Percentiles rank a stretch among this genome's conserved stretches.
phyloP scores from a whole-genome alignment of 2,329 filamentous ascomycete species.

The Tolypocladium paradoxum region DNA sequence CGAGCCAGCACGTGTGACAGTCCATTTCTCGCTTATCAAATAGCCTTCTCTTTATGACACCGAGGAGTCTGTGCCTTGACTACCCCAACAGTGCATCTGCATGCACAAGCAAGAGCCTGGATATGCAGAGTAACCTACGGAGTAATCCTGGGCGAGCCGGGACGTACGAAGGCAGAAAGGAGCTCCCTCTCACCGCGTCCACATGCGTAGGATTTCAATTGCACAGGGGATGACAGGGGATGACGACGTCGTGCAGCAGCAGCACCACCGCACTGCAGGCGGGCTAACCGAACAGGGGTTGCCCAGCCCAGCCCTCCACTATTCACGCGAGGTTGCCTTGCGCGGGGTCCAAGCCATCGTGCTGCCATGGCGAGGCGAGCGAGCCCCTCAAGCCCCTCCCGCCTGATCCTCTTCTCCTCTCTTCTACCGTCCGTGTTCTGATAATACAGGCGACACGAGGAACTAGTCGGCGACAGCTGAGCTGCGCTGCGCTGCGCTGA shows the following conservation, averaged over 20 bases:
- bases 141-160: background rate
- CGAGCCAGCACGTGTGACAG: background rate
- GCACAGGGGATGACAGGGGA: too few species aligned
- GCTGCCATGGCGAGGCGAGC: background rate
- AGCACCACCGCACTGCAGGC: too few species aligned
- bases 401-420: background rate
- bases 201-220: too few species aligned
- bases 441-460: background rate
- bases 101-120: background rate
- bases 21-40: background rate
- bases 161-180: background rate
- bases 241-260: too few species aligned
- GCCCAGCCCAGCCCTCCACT: background rate
- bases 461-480: background rate
- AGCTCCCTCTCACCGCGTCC: too few species aligned
- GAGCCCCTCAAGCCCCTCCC: background rate
- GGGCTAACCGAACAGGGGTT: too few species aligned
- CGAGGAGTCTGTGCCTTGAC: too few species aligned
- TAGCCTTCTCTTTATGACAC: background rate
- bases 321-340: background rate
- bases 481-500: background rate
- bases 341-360: background rate
- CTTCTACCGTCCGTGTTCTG: background rate
- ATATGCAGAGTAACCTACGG: background rate
- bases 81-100: background rate